phyloP scores from a whole-genome alignment of 2,329 filamentous ascomycete genomes.

The Furcasterigmium sp. region DNA sequence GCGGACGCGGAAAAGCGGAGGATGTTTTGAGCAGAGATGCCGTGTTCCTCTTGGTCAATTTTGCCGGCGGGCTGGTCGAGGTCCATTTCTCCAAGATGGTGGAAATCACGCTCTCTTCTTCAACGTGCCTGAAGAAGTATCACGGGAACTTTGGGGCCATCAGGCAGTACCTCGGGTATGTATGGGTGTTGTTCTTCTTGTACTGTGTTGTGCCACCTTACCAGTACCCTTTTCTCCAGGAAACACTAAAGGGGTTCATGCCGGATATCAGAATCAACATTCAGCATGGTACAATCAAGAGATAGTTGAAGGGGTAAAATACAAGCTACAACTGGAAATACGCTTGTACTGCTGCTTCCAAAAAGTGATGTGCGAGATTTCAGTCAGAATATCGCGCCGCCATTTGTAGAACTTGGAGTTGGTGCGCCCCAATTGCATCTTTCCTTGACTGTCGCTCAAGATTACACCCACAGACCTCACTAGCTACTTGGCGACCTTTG shows the following conservation, averaged over 20 bases:
- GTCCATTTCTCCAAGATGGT: background rate
- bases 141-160: background rate
- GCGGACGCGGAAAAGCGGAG: background rate
- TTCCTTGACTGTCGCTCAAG: too few species aligned
- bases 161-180: background rate
- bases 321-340: too few species aligned
- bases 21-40: constrained; percentile 2
- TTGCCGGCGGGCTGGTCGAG: constrained; percentile 1
- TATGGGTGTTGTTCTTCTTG: constrained; percentile 2
- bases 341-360: too few species aligned
- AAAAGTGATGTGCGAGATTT: too few species aligned
- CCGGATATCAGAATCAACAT: background rate
- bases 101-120: too few species aligned
- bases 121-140: background rate
- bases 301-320: too few species aligned
- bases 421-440: too few species aligned
- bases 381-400: too few species aligned
- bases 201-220: constrained; percentile 1
- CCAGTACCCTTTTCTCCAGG: constrained; percentile 1
- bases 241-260: background rate
- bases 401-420: too few species aligned
- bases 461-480: too few species aligned
- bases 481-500: too few species aligned
- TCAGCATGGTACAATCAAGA: too few species aligned
- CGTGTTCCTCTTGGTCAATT: constrained; percentile 6